Evolutionary conservation across 2,329 filamentous ascomycete genomes (phyloP), one percentile per base, ranked within the genome.

Genomic region (Aplosporella prunicola): DNA sequence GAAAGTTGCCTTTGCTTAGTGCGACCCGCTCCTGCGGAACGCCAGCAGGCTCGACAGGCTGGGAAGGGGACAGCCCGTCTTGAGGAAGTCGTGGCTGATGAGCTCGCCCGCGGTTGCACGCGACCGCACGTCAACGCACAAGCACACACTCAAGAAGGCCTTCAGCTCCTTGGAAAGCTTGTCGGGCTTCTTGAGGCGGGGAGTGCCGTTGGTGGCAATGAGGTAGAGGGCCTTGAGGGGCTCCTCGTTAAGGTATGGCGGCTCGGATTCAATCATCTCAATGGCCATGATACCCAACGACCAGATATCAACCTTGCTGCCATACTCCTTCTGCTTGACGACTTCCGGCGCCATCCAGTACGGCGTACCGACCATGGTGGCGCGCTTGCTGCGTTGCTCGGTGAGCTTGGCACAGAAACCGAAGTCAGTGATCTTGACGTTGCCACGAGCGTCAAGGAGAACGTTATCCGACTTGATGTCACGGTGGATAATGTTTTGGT

Each of bases 341-440:
- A 98, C 91, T 63, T 98, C 91, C 24, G 91, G 91, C 7, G 91
- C 91, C 91, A 98, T 98, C 91, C 91, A 98, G 71, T 96, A 98
- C 11, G 91, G 91, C 22, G 91, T 98, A 47, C 91, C 91, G 39
- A 98, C 91, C 91, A 98, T 96, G 41, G 91, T 98, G 28, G 89
- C 88, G 61, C 91, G 88, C 72, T 98, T 96, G 51, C 78, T 91
- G 66, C 93, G 93, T 47, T 87, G 81, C 58, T 96, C 91, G 23
- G 89, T 96, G 44, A 98, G 82, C 68, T 96, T 96, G 59, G 91
- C 91, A 60, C 88, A 96, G 74, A 98, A 96, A 48, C 91, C 91
- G 57, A 98, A 98, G 76, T 98, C 91, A 93, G 85, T 94, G 52
- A 94, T 94, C 63, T 98, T 98, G 62, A 98, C 89, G 55, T 94